Evolutionary conservation across 805 yeast genomes (phyloP), one percentile per base, ranked within the genome.

Genomic region (Candida rishiriensis): DNA sequence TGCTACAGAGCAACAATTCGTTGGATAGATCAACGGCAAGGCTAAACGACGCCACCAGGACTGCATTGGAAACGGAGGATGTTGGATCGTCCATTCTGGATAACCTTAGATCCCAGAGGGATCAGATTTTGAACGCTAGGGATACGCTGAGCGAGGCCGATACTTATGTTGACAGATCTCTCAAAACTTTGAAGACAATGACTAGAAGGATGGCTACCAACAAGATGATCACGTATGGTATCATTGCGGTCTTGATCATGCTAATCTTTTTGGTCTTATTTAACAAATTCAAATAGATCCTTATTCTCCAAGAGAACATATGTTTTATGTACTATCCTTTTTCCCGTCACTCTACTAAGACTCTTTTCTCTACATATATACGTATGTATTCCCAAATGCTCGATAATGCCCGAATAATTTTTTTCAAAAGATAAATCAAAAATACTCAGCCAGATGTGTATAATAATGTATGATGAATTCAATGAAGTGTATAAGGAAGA

Each of bases 161-260:
- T 61, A 80, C 85, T 1, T 88, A 90, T 58, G 96, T 93, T 42
- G 98, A 93, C 65, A 83, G 85, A 60, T 83, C 93, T 44, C 76
- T 93, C 44, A 78, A 85, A 45, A 93, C 98, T 1, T 71, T 93
- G 56, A 81, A 88, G 56, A 76, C 87, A 15, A 93, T 93, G 99
- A 85, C 96, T 21, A 76, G 98, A 65, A 72, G 98, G 56, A 74
- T 90, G 73, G 88, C 95, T 10, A 91, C 97, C 6, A 91, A 91
- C 65, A 85, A 88, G 64, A 73, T 90, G 53, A 85, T 91, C 50
- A 87, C 95, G 45, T 87, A 88, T 57, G 95, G 95, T 10, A 91
- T 91, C 45, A 91, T 91, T 43, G 96, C 86, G 7, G 90, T 91
- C 15, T 74, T 91, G 57, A 80, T 91, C 7, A 57, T 91, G 42